Base-by-base conservation (phyloP, 139 green algal species). In the Coelastrella sp. region DNA sequence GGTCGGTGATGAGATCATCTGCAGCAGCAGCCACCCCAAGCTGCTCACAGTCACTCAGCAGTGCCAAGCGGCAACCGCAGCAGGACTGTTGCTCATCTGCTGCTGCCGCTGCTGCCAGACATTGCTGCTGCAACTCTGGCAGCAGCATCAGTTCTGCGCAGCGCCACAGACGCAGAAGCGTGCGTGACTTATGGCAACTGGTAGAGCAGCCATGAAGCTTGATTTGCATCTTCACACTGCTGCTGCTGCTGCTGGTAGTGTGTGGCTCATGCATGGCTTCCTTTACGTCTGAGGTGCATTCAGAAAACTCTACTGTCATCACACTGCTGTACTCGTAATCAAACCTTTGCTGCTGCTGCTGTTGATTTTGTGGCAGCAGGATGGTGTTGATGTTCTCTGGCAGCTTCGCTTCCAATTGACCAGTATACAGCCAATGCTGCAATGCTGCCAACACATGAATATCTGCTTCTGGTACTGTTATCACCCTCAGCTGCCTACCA, bases 141-240 rank as follows among this genome's bases (percentile, higher is more conserved):
- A 80, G 72, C 72, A 80, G 72, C 72, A 80, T 45, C 72, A 80
- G 72, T 2, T 80, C 72, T 34, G 72, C 72, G 21, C 72, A 64
- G 30, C 45, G 72, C 72, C 72, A 80, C 45, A 80, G 45, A 35
- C 72, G 72, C 72, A 80, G 45, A 45, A 80, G 72, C 1, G 72
- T 80, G 30, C 72, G 45, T n/a, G 43, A 32, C 0, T 27, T 11
- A 25, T 80, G 72, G 1, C 72, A 80, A 5, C 17, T 25, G 5
- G 38, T 45, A 11, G 27, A 67, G 34, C 72, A 80, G 72, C 72
- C 72, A n/a, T n/a, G n/a, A n/a, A n/a, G n/a, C n/a, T n/a, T n/a
- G n/a, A n/a, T n/a, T n/a, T n/a, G n/a, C n/a, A n/a, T n/a, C 21
- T 6, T 30, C 1, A 23, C 2, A 34, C 40, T 63, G 41, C 27